These are phyloP conservation scores for Cyclocybe cylindracea DNA, from an alignment of 768 basidiomycete species.

Conservation along the genomic window DNA sequence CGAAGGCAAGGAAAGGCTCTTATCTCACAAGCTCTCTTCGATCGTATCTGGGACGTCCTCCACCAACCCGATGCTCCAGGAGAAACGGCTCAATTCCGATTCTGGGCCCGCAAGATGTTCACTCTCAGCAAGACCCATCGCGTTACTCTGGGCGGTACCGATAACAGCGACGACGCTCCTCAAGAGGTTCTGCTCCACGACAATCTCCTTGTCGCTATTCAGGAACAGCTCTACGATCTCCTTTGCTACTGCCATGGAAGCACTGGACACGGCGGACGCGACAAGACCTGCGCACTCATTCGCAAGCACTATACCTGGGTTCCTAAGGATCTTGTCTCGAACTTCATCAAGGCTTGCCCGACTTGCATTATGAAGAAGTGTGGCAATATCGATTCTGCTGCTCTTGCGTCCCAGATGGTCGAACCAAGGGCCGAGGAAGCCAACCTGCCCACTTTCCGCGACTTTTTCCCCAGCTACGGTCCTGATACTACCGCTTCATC, in stretches of 20 bases:
- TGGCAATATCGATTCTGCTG: slow-evolving; percentile 27
- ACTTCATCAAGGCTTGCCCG: slow-evolving; percentile 79
- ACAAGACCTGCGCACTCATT: slow-evolving; percentile 71
- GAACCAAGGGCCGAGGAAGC: slow-evolving; percentile 15
- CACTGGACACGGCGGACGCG: slow-evolving; percentile 72
- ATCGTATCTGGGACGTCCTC: slow-evolving; percentile 71
- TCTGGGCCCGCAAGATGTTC: slow-evolving; percentile 87
- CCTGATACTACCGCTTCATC: slow-evolving; percentile 5
- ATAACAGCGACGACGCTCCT: slow-evolving; percentile 12
- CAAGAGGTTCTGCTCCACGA: slow-evolving; percentile 67
- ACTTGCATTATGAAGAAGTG: slow-evolving; percentile 60
- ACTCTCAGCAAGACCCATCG: slow-evolving; percentile 40
- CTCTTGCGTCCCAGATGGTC: slow-evolving; percentile 11
- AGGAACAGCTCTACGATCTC: slow-evolving; percentile 78
- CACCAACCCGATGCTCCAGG: slow-evolving; percentile 46
- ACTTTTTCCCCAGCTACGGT: slow-evolving; percentile 17
- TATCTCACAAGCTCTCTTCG: slow-evolving; percentile 70
- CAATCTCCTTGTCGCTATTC: slow-evolving; percentile 70
- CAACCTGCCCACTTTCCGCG: slow-evolving; percentile 19
- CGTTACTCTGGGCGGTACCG: slow-evolving; percentile 21
- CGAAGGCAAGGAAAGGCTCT: slow-evolving; percentile 66
- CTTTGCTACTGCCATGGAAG: slow-evolving; percentile 72
- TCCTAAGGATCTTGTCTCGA: slow-evolving; percentile 80
- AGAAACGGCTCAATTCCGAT: slow-evolving; percentile 71
- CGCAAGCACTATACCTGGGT: slow-evolving; percentile 78